Evolutionary conservation across 2,329 filamentous ascomycete genomes (phyloP), one percentile per base, ranked within the genome.

Genomic region (Berkeleyomyces rouxiae): DNA sequence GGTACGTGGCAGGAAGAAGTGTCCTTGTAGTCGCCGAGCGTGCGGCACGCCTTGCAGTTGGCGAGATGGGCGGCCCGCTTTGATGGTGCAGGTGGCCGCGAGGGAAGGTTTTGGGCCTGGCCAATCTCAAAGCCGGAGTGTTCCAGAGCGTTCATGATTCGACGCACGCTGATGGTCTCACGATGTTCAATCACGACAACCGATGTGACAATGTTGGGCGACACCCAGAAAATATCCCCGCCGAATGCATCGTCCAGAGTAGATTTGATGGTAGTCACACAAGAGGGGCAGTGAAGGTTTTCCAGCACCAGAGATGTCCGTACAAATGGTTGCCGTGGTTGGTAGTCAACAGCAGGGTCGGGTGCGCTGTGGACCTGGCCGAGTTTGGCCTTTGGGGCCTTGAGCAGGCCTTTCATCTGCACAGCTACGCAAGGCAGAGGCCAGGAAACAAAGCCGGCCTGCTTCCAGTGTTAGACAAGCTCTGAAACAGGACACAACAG

Each of bases 271-370:
- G 79, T 77, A 43, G 81, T 79, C 59, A 88, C 82, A 71, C 87
- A 90, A 65, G 85, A 87, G 11, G 86, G 83, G 74, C 87, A 90
- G 73, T 90, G 87, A n/a, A 90, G 77, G 71, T 90, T 90, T 66
- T 79, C 81, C 67, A 90, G 76, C 65, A 89, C 77, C 69, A 86
- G 40, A 23, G 63, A 62, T 31, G 63, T 55, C 16, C 60, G 63
- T 13, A 53, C 51, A 58, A 64, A 64, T 31, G 51, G 44, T n/a
- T 43, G n/a, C 43, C 47, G 33, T 46, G 44, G 9, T 40, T 37
- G 37, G 31, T 36, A 23, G 7, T 37, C 44, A 13, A 23, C 9
- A 40, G 16, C n/a, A 10, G 37, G 33, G 16, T 40, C 33, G 36
- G 31, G 11, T 36, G 31, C 23, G 7, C 13, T n/a, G 16, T 44